Base-by-base conservation (phyloP, 768 basidiomycete species). In the Gautieria morchelliformis region DNA sequence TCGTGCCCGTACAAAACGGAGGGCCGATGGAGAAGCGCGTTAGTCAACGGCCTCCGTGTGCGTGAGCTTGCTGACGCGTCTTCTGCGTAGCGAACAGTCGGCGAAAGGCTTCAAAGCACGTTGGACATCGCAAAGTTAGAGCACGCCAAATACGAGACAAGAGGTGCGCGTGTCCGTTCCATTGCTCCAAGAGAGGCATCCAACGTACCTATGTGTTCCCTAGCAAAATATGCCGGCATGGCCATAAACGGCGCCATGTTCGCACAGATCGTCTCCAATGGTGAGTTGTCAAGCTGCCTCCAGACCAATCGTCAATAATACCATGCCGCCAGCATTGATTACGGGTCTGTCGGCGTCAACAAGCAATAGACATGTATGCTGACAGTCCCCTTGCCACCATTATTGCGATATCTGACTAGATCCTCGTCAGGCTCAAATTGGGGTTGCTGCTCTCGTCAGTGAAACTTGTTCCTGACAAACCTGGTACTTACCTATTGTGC, bases 71-170 rank as follows among this genome's bases (percentile, higher is more conserved):
- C 14, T 27, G 15, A 53, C 10, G 3, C 41, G 40, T 33, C 52
- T 24, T 42, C n/a, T 22, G 22, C 14, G 63, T 56, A 78, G 44
- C 32, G 39, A 11, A 66, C 77, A 0, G 66, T 83, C 0, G 71
- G 72, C 9, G 78, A 83, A 52, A 76, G 85, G 4, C 66, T 88
- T 4, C 44, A 71, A 17, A 80, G 81, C 4, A 87, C 83, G 0
- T 65, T 86, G 2, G 60, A 69, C 0, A 65, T 71, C 3, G 85
- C 85, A 1, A 63, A 63, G 7, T 12, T n/a, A 0, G 78, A 83
- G 62, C 73, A 72, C 54, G 65, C 68, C 22, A 81, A 77, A 55
- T 80, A 74, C 56, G 71, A 73, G 0, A 50, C 62, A 27, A 79
- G 78, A 68, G 82, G 80, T 61, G 66, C 63, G 61, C 59, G 62